Evolutionary conservation across 176 grass and related monocot genomes (phyloP).

Genomic region (Oryza nivara): DNA sequence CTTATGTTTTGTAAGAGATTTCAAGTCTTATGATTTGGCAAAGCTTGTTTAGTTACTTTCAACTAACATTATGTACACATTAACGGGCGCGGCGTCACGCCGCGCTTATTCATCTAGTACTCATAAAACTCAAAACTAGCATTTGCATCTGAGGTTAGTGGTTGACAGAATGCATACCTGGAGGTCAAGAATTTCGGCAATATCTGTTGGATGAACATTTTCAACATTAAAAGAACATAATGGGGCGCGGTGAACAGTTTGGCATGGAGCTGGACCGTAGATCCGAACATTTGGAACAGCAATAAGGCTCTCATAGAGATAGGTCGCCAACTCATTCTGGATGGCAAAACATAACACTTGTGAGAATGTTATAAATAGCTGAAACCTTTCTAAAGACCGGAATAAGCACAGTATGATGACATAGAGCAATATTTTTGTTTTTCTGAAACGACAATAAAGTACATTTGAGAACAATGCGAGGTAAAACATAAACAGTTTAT

Average conservation of each 20-base stretch:
- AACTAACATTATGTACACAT: too few relatives aligned
- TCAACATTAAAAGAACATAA: slow-evolving; percentile 92
- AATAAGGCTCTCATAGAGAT: slow-evolving; percentile 70
- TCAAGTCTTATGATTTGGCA: too few relatives aligned
- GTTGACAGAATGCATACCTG: slow-evolving; percentile 59
- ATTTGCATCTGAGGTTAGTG: slow-evolving; percentile 13
- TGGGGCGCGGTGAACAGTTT: slow-evolving; percentile 56
- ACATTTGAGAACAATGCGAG: not conserved
- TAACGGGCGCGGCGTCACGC: too few relatives aligned
- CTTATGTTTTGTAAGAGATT: too few relatives aligned
- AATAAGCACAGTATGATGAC: not conserved
- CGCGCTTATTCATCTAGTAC: too few relatives aligned
- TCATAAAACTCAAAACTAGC: slow-evolving; percentile 11
- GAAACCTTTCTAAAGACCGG: slow-evolving; percentile 35
- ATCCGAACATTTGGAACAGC: slow-evolving; percentile 70
- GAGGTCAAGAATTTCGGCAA: slow-evolving; percentile 82
- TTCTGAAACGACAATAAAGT: too few relatives aligned
- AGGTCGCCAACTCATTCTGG: slow-evolving; percentile 59
- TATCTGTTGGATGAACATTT: slow-evolving; percentile 92
- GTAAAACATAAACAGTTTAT: slow-evolving; percentile 20
- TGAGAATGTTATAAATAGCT: slow-evolving; percentile 46
- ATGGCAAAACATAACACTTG: slow-evolving; percentile 10
- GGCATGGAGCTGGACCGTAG: slow-evolving; percentile 74
- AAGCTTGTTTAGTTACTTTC: too few relatives aligned
- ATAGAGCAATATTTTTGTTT: not conserved